Base-by-base conservation (phyloP, 1,284 basidiomycete genomes). In the Ustilago sp. region DNA sequence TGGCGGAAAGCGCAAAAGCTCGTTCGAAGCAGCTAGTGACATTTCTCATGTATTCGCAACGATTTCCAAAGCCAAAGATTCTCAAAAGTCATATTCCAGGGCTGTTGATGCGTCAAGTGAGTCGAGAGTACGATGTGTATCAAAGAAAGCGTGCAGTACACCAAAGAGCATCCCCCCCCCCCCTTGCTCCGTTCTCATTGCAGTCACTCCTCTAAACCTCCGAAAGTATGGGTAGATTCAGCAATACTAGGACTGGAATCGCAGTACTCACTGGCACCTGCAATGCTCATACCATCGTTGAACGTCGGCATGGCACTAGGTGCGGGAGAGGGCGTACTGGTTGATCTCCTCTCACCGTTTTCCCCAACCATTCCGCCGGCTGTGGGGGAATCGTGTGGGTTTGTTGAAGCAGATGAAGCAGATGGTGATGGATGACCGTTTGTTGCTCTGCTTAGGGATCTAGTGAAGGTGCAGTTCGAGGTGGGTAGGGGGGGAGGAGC, bases 151-250 rank as follows among this genome's bases (percentile, higher is more conserved):
- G 36, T 32, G 23, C 23, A 28, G 23, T 28, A 28, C 23, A 28
- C 23, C 23, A 28, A 28, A 28, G 23, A 28, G 3, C 23, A 28
- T 28, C 3, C 23, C 23, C 3, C 23, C 23, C 23, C 23, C 23
- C 23, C 23, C 2, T 2, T 28, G 23, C 23, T 28, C 23, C 23
- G 23, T 28, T 34, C 32, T 6, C 31, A 9, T 47, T 23, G 47
- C 23, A 34, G 23, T 31, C 34, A 63, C 1, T 63, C 64, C 12
- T 68, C 64, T 8, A 58, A 19, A 3, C 62, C 74, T n/a, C 74
- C 74, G 59, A 76, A 76, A 5, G 74, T 72, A 53, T 76, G 64
- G 17, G 62, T 64, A 15, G 43, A 52, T 0, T 35, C 74, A 7
- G 61, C 62, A 2, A 71, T 8, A 15, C 50, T 52, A 2, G 74